Percentiles rank a stretch among this genome's conserved stretches.
Evolutionary conservation across 2,329 filamentous ascomycete genomes (phyloP).

Genomic region (Dryadomyces quercivorus): DNA sequence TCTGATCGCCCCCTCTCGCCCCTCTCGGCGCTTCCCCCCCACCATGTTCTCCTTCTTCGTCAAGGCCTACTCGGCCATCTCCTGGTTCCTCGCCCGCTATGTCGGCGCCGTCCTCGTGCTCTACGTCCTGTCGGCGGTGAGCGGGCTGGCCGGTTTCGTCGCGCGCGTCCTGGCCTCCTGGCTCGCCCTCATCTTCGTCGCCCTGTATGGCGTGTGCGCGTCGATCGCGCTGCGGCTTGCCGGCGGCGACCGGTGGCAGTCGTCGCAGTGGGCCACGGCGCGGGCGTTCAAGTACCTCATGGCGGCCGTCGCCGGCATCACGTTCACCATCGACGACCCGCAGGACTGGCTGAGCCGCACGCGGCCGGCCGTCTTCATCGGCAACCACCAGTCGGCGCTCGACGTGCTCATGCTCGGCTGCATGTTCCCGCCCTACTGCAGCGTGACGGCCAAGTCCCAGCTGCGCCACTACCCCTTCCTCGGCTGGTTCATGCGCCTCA

Average conservation of each 20-base stretch:
- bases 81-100: conserved; percentile 40
- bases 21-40: neutral
- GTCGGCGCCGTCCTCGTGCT: conserved; percentile 38
- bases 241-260: conserved; percentile 50
- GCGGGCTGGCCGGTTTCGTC: conserved; percentile 51
- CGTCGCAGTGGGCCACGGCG: conserved; percentile 76
- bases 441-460: conserved; percentile 81
- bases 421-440: conserved; percentile 85
- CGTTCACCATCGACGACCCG: conserved; percentile 62
- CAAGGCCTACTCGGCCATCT: conserved; percentile 16
- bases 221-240: conserved; percentile 58
- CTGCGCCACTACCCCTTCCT: conserved; percentile 71
- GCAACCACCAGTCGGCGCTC: conserved; percentile 93
- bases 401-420: conserved; percentile 84
- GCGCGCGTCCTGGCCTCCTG: conserved; percentile 58
- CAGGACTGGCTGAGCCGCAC: conserved; percentile 46
- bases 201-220: conserved; percentile 63
- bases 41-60: conserved; percentile 3
- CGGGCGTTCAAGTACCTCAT: conserved; percentile 72
- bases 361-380: conserved; percentile 80
- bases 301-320: conserved; percentile 61
- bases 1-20: neutral
- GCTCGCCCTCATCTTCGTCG: conserved; percentile 44
- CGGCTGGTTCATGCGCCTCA: conserved; percentile 88
- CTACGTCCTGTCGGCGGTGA: conserved; percentile 48